Percentiles rank a stretch among this genome's conserved stretches.
phyloP scores from a whole-genome alignment of 2,329 filamentous ascomycete species.

The Calonectria pteridis region DNA sequence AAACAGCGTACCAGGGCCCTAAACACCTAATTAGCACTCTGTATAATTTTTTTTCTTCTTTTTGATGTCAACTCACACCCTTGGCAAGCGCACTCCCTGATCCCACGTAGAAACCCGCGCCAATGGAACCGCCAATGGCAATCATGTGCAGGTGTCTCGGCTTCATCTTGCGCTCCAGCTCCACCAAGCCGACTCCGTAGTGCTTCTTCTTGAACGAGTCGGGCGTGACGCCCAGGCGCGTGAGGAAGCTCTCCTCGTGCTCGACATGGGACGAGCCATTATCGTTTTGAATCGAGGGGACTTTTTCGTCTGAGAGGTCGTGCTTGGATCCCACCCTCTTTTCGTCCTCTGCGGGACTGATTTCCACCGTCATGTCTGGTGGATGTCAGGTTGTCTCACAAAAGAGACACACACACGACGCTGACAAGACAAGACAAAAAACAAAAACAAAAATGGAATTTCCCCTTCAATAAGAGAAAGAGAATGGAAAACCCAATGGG shows the following conservation, averaged over 20 bases:
- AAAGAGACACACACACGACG: not conserved
- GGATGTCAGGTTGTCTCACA: not conserved
- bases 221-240: conserved; percentile 10
- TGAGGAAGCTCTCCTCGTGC: conserved; percentile 8
- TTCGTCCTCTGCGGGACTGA: conserved; percentile 10
- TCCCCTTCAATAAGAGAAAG: not conserved
- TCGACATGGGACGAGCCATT: not conserved
- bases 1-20: conserved; percentile 16
- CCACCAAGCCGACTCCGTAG: conserved; percentile 16
- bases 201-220: conserved; percentile 19
- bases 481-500: not conserved
- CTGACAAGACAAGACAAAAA: not conserved
- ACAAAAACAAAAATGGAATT: not conserved
- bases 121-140: conserved; percentile 23
- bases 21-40: not conserved
- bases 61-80: conserved; percentile 3
- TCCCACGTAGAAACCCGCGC: conserved; percentile 16
- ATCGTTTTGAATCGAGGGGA: not conserved
- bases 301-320: conserved; percentile 1
- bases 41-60: not conserved
- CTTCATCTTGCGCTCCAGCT: conserved; percentile 21
- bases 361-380: conserved; percentile 2
- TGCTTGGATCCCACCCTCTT: conserved; percentile 16
- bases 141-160: conserved; percentile 18
- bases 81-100: conserved; percentile 18